Percentiles rank a stretch among this genome's conserved stretches.
Conservation (phyloP, 2,329 filamentous ascomycete species). For the Trichoderma sp. region DNA sequence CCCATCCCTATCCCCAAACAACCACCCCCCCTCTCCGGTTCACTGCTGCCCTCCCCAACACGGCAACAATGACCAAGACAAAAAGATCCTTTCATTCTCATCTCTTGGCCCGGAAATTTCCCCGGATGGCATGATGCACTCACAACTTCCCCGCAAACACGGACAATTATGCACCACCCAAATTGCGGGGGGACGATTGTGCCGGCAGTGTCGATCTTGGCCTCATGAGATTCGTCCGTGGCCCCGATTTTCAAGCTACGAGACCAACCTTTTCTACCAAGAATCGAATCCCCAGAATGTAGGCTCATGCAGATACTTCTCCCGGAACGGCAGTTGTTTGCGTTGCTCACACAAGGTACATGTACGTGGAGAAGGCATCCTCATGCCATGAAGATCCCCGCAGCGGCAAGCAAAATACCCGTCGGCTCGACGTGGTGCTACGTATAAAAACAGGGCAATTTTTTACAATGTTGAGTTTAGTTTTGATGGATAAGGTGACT, state of each 20-base stretch:
- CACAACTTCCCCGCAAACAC: background rate
- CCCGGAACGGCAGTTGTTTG: background rate
- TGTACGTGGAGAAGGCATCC: background rate
- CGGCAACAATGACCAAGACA: no score
- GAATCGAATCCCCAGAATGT: background rate
- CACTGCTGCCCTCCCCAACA: no score
- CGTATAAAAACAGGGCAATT: background rate
- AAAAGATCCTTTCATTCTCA: background rate
- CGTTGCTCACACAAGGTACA: background rate
- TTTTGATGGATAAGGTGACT: background rate
- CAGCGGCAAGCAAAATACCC: background rate
- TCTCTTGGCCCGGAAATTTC: background rate
- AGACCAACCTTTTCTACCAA: background rate
- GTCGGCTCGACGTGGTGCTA: background rate
- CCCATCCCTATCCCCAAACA: background rate
- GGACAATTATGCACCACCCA: background rate
- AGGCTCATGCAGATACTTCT: background rate
- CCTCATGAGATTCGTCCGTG: background rate
- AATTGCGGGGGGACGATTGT: background rate
- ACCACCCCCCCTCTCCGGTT: background rate
- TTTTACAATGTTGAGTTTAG: background rate
- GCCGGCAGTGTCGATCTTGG: background rate
- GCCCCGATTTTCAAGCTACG: background rate
- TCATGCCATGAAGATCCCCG: background rate
- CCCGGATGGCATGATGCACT: background rate